Evolutionary conservation across 2,329 filamentous ascomycete genomes (phyloP).

Genomic region (Trichoderma polysporum): DNA sequence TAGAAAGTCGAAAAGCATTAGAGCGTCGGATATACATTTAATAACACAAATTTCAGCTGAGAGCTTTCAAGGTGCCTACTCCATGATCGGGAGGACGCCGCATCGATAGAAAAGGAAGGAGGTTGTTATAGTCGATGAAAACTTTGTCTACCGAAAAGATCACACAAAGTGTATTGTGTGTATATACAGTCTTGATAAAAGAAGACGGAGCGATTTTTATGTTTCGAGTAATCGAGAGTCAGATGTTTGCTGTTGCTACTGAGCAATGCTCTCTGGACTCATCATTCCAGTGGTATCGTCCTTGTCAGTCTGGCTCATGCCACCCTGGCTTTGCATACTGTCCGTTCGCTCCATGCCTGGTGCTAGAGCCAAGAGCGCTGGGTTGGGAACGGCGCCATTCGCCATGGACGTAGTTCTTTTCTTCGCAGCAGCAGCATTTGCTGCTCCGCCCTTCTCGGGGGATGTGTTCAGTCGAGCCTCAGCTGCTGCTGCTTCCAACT

Average conservation of each 20-base stretch:
- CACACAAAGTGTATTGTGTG: constrained; percentile 9
- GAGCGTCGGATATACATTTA: constrained; percentile 17
- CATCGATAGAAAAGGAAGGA: background rate
- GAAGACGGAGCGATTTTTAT: background rate
- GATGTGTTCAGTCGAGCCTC: constrained; percentile 44
- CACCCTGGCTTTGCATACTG: constrained; percentile 58
- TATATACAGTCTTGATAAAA: background rate
- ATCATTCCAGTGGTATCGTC: constrained; percentile 73
- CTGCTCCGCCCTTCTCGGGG: constrained; percentile 36
- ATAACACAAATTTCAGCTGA: background rate
- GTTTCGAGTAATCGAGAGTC: background rate
- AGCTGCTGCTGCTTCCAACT: constrained; percentile 62
- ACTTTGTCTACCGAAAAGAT: background rate
- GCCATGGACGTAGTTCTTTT: constrained; percentile 48
- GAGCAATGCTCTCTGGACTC: constrained; percentile 75
- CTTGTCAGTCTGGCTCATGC: constrained; percentile 65
- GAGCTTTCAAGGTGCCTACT: background rate
- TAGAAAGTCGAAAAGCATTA: constrained; percentile 8
- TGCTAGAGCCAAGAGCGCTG: constrained; percentile 41
- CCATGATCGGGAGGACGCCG: background rate
- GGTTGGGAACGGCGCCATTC: constrained; percentile 41
- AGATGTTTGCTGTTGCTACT: constrained; percentile 29
- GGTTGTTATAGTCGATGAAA: background rate
- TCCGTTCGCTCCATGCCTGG: constrained; percentile 58
- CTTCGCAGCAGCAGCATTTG: constrained; percentile 49